Evolutionary conservation across 2,329 filamentous ascomycete genomes (phyloP).

Genomic region (Aspergillus ochraceoroseus): DNA sequence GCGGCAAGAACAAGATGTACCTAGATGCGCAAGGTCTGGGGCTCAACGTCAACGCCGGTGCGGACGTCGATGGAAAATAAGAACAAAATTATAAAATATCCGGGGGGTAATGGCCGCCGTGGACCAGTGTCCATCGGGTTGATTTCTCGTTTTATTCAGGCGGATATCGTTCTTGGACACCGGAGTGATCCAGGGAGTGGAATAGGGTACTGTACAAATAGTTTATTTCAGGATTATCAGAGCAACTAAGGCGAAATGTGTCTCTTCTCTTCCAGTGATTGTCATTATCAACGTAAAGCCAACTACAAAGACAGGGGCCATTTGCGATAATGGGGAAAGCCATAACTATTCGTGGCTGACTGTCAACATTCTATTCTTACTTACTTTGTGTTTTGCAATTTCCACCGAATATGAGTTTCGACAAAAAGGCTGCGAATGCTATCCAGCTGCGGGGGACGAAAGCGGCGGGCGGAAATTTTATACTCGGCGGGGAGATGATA

Average conservation of each 20-base stretch:
- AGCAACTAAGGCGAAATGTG: conserved; percentile 28
- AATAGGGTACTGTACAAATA: conserved; percentile 37
- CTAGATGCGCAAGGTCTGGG: conserved; percentile 87
- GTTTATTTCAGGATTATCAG: conserved; percentile 29
- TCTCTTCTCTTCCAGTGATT: no score
- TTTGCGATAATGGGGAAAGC: no score
- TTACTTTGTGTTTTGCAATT: no score
- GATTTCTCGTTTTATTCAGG: conserved; percentile 9
- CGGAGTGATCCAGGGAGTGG: conserved; percentile 15
- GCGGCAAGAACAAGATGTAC: conserved; percentile 88
- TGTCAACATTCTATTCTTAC: no score
- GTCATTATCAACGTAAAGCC: no score
- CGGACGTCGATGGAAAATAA: conserved; percentile 32
- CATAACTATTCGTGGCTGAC: no score
- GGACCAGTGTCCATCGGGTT: neutral
- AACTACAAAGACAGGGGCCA: no score
- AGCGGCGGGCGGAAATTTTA: conserved; percentile 32
- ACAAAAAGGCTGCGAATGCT: no score
- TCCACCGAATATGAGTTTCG: no score
- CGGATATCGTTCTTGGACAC: conserved; percentile 12
- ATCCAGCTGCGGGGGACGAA: conserved; percentile 26
- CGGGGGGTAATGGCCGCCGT: conserved; percentile 3
- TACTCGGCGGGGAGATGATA: conserved; percentile 12
- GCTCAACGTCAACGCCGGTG: conserved; percentile 64
- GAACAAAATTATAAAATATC: neutral